Conservation (phyloP, 768 basidiomycete species). For the Epithele typhae region DNA sequence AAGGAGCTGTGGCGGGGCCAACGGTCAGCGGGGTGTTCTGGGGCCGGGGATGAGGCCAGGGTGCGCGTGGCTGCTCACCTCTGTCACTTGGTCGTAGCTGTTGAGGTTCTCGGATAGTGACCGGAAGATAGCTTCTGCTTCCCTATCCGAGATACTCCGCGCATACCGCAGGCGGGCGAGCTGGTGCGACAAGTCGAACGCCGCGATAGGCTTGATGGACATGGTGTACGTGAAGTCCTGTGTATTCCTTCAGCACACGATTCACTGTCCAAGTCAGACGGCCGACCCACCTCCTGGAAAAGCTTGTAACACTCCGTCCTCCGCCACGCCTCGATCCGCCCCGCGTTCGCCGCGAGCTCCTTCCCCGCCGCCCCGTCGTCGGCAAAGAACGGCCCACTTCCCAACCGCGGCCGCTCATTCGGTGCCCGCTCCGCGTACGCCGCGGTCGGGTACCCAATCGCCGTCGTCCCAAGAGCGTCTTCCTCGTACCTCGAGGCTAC, state of each 20-base stretch:
- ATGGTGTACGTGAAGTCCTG: conserved; percentile 67
- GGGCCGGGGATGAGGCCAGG: conserved; percentile 12
- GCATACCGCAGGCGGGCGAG: conserved; percentile 73
- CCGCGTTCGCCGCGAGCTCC: conserved; percentile 73
- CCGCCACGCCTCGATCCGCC: conserved; percentile 92
- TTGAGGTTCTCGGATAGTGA: conserved; percentile 67
- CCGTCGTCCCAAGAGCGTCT: conserved; percentile 63
- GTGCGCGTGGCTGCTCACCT: conserved; percentile 62
- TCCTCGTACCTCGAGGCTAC: conserved; percentile 92
- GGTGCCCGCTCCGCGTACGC: conserved; percentile 46
- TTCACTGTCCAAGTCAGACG: not conserved
- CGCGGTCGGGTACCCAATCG: conserved; percentile 65
- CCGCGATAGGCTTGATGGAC: conserved; percentile 57
- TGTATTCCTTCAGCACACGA: too few species aligned
- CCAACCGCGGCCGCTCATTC: conserved; percentile 48
- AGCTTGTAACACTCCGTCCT: conserved; percentile 77
- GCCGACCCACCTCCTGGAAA: conserved; percentile 54
- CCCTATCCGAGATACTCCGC: conserved; percentile 66
- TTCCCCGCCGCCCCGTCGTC: conserved; percentile 63
- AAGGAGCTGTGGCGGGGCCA: conserved; percentile 54
- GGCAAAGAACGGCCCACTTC: conserved; percentile 75
- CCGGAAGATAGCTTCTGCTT: conserved; percentile 72
- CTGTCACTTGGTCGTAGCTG: conserved; percentile 84
- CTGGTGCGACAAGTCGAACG: conserved; percentile 86
- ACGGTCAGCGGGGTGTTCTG: not conserved